These are phyloP conservation scores for Pythium periplocum DNA, from an alignment of 352 stramenopile species.

Conservation along the genomic window DNA sequence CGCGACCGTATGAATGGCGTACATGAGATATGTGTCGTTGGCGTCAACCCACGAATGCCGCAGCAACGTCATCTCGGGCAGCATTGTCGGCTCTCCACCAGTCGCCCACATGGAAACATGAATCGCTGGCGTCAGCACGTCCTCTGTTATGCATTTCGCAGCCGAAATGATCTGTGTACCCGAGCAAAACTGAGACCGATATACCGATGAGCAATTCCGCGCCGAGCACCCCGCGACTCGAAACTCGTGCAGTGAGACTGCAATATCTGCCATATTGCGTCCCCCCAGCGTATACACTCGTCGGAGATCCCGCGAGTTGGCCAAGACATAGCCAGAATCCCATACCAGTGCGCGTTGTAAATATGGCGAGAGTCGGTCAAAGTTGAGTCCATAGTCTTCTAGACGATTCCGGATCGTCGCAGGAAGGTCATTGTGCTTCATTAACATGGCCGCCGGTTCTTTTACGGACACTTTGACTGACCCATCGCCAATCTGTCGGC, in stretches of 20 bases:
- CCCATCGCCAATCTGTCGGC: background rate
- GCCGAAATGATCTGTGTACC: conserved; percentile 17
- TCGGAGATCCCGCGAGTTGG: conserved; percentile 8
- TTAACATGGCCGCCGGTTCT: background rate
- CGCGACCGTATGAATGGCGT: conserved; percentile 23
- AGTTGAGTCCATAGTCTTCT: conserved; percentile 2
- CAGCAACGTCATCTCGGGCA: conserved; percentile 17
- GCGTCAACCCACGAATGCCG: conserved; percentile 17
- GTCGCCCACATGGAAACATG: conserved; percentile 26
- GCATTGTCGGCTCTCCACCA: conserved; percentile 6
- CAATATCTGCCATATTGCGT: conserved; percentile 27
- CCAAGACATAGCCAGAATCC: conserved; percentile 14
- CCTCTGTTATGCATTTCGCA: conserved; percentile 14
- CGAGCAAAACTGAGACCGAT: conserved; percentile 23
- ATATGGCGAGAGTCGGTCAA: conserved; percentile 9
- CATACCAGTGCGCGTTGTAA: conserved; percentile 17
- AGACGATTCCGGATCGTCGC: conserved; percentile 5
- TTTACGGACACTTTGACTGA: too few species aligned
- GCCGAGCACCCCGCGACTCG: conserved; percentile 10
- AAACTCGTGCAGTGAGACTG: conserved; percentile 17
- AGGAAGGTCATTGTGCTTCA: conserved; percentile 10
- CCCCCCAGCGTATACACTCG: conserved; percentile 21
- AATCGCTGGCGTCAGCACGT: conserved; percentile 2
- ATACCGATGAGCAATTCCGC: conserved; percentile 16
- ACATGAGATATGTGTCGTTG: conserved; percentile 13